A percentile compares a stretch with the other conserved stretches of the same genome.
Evolutionary conservation across 192 early-diverging fungal species (phyloP).

Genomic region (Coemansia sp.): DNA sequence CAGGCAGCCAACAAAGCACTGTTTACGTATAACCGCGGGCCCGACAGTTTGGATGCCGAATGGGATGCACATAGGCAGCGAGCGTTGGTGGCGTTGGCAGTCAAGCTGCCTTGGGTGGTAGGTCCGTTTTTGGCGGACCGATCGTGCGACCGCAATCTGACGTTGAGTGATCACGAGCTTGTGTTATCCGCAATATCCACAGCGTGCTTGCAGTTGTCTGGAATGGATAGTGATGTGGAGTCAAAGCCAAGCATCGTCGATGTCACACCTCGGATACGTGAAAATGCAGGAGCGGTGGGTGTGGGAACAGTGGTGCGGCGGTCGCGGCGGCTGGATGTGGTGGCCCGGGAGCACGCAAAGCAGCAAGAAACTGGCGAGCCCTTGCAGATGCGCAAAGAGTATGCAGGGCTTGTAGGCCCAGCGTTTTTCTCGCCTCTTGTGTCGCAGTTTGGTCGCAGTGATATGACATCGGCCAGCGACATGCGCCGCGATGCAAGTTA

Average conservation of each 20-base stretch:
- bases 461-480: constrained; percentile 30
- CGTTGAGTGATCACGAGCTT: constrained; percentile 37
- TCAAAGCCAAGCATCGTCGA: not conserved
- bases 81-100: constrained; percentile 33
- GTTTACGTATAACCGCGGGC: constrained; percentile 41
- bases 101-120: constrained; percentile 20
- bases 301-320: constrained; percentile 37
- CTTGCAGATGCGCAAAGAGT: constrained; percentile 9
- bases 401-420: constrained; percentile 31
- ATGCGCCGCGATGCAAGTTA: constrained; percentile 27
- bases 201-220: constrained; percentile 36
- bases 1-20: constrained; percentile 32
- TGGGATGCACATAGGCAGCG: constrained; percentile 33
- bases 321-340: constrained; percentile 40
- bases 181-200: constrained; percentile 44
- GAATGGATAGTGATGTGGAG: not conserved
- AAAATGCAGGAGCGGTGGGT: constrained; percentile 1
- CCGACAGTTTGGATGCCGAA: constrained; percentile 26
- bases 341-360: not conserved
- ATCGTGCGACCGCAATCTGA: constrained; percentile 45
- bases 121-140: constrained; percentile 48
- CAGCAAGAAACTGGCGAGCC: not conserved
- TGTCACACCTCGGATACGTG: not conserved
- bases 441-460: constrained; percentile 41
- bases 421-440: constrained; percentile 50